Base-by-base conservation (phyloP, 345 rosid genomes). In the Eucalyptus sp. region DNA sequence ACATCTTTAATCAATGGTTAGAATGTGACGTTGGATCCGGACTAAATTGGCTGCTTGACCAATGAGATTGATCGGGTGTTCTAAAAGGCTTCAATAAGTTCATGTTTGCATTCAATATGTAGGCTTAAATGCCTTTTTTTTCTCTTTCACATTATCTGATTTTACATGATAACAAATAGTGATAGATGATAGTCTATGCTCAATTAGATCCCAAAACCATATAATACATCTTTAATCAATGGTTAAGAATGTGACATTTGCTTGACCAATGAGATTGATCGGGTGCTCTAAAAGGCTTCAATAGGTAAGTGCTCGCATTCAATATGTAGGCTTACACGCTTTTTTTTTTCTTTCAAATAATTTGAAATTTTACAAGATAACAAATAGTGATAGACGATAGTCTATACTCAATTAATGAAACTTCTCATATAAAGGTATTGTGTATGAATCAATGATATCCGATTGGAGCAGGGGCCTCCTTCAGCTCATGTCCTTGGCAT, bases 401-500 rank as follows among this genome's bases (percentile, higher is more conserved):
- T 71, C 14, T 20, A 18, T 2, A 41, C 4, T 76, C 44, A 76
- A 76, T 76, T 41, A 76, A 76, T 76, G 48, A 3, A 76, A 76
- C 44, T 76, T 41, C 84, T 41, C 48, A 37, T 10, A 17, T 41
- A 10, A 37, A 22, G 20, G 43, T 41, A 6, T 76, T 16, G 0
- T 4, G 13, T 18, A 37, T 41, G 48, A 76, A 41, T 89, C 66
- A 92, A 89, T 92, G 93, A 86, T 92, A 92, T 24, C 92, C 93
- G 7, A 92, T 62, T 37, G 93, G 93, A 31, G 93, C 93, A 64
- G 93, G 93, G 62, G 91, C 83, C 64, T 89, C 92, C 92, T 87
- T 90, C 86, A 92, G 91, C 89, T 90, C 89, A 22, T 48, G 89
- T n/a, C 93, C 93, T 86, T 90, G 93, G 80, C 80, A 90, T 62